A percentile compares a stretch with the other conserved stretches of the same genome.
phyloP scores from a whole-genome alignment of 2,329 filamentous ascomycete genomes.

The Colletotrichum sp. region DNA sequence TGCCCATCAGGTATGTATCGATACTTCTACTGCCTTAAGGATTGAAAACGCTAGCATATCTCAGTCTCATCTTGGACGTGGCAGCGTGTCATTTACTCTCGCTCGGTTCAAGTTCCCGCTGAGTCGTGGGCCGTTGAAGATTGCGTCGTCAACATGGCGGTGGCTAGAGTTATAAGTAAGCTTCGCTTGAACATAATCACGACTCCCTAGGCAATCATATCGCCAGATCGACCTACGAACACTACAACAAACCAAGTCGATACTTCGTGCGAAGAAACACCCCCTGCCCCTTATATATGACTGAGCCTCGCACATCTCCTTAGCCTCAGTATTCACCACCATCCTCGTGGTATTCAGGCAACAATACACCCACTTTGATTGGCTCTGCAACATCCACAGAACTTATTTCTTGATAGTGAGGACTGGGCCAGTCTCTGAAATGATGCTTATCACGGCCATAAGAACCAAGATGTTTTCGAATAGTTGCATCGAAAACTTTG shows the following conservation, averaged over 20 bases:
- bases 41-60: no score
- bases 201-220: background rate
- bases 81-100: no score
- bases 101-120: no score
- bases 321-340: fast-evolving
- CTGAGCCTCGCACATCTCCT: fast-evolving
- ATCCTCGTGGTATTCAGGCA: background rate
- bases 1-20: background rate
- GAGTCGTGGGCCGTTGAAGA: no score
- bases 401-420: background rate
- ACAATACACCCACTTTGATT: background rate
- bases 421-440: background rate
- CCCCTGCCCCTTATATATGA: fast-evolving
- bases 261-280: background rate
- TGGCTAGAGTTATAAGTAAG: background rate
- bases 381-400: background rate
- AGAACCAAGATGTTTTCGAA: background rate
- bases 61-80: no score
- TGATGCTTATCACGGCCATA: background rate
- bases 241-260: background rate
- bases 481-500: background rate
- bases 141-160: background rate
- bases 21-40: background rate
- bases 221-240: background rate
- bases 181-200: background rate